phyloP scores from a whole-genome alignment of 2,329 filamentous ascomycete species.

The Metarhizium guizhouense region DNA sequence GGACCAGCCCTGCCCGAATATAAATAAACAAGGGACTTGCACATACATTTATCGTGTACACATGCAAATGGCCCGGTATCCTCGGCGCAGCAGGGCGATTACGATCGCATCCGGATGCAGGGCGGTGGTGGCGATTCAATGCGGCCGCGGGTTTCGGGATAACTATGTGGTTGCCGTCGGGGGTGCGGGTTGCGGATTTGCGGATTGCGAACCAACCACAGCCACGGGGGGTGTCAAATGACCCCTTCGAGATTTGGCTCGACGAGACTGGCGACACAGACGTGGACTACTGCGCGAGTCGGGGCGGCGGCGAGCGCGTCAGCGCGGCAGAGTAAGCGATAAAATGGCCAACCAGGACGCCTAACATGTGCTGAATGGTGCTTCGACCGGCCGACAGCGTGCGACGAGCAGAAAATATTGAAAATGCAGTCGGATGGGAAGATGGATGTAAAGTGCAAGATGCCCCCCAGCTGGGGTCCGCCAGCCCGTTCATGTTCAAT shows the following conservation, averaged over 20 bases:
- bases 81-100: slow-evolving; percentile 1
- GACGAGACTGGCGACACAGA: not conserved
- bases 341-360: not conserved
- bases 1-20: not conserved
- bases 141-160: not conserved
- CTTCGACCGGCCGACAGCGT: not conserved
- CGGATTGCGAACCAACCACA: not conserved
- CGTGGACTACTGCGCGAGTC: not conserved
- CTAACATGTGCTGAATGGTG: not conserved
- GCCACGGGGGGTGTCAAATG: not conserved
- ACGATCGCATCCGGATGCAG: slow-evolving; percentile 3
- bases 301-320: not conserved
- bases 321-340: not conserved
- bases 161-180: no score
- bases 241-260: not conserved
- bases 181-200: not conserved
- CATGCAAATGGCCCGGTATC: slow-evolving; percentile 3
- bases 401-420: not conserved
- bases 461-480: not conserved
- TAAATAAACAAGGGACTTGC: not conserved
- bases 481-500: not conserved
- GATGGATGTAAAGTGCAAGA: not conserved
- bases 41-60: slow-evolving; percentile 4
- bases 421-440: not conserved
- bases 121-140: not conserved